phyloP scores from a whole-genome alignment of 441 rosid genomes.

The Daphne laureola region DNA sequence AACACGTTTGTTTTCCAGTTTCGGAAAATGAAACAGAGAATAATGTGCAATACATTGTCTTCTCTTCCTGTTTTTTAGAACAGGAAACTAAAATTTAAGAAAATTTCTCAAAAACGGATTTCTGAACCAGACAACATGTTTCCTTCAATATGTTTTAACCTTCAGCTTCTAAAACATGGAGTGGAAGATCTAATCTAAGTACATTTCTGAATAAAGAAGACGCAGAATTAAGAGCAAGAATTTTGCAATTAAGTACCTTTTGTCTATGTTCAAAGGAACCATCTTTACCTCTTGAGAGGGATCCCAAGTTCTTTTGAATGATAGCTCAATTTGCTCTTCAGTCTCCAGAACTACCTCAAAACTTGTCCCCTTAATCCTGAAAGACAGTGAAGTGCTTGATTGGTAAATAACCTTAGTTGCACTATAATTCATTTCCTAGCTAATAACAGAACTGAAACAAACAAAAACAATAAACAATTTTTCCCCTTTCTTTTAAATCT shows the following conservation, averaged over 20 bases:
- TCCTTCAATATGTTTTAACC: no score
- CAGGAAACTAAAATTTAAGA: not conserved
- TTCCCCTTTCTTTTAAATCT: not conserved
- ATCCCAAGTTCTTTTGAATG: constrained; percentile 71
- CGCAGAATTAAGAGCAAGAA: not conserved
- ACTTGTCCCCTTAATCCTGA: constrained; percentile 62
- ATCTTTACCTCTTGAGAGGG: constrained; percentile 31
- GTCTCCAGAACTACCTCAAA: constrained; percentile 46
- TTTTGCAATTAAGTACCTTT: constrained; percentile 33
- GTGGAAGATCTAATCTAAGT: no score
- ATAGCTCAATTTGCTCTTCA: constrained; percentile 65
- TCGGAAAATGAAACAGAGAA: no score
- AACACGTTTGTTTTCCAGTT: no score
- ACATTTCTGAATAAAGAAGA: not conserved
- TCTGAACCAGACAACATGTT: no score
- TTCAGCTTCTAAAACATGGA: no score
- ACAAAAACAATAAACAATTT: not conserved
- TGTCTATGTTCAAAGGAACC: constrained; percentile 79
- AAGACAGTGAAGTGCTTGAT: not conserved
- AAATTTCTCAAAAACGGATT: not conserved
- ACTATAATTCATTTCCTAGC: no score
- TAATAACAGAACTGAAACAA: not conserved
- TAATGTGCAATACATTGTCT: no score
- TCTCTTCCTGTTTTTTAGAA: no score
- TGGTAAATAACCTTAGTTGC: not conserved